phyloP scores from a whole-genome alignment of 2,329 filamentous ascomycete species.

The Arthroderma sp. region DNA sequence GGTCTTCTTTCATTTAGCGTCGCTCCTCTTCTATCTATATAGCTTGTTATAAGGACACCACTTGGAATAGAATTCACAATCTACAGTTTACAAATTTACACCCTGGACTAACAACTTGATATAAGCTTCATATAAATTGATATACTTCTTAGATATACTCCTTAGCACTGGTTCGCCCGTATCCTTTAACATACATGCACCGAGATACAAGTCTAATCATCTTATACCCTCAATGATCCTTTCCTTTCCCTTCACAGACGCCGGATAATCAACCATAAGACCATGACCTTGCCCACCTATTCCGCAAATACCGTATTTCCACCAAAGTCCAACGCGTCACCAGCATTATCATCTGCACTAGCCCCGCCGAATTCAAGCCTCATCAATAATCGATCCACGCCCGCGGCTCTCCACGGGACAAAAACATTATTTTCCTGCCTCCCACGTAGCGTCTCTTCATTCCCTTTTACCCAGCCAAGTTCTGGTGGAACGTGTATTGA shows the following conservation, averaged over 20 bases:
- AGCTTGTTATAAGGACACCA: no score
- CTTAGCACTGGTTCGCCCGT: not conserved
- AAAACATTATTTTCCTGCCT: constrained; percentile 39
- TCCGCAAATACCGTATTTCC: not conserved
- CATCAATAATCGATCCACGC: constrained; percentile 77
- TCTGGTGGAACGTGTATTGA: constrained; percentile 8
- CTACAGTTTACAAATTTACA: no score
- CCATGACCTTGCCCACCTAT: not conserved
- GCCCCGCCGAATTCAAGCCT: constrained; percentile 57
- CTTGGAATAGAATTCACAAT: no score
- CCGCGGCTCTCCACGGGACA: constrained; percentile 59
- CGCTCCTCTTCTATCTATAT: not conserved
- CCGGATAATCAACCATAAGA: not conserved
- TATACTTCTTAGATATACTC: not conserved
- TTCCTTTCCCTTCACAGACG: not conserved
- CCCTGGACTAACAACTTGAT: no score
- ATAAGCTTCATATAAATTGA: no score
- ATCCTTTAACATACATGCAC: not conserved
- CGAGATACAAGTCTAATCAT: no score
- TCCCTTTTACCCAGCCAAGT: constrained; percentile 22
- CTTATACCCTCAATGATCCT: not conserved
- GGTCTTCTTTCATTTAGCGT: not conserved
- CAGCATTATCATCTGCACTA: constrained; percentile 10
- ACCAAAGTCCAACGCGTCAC: constrained; percentile 4
- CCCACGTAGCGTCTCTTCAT: constrained; percentile 20